Conservation (phyloP, 2,329 filamentous ascomycete species). For the Botrytis porri region DNA sequence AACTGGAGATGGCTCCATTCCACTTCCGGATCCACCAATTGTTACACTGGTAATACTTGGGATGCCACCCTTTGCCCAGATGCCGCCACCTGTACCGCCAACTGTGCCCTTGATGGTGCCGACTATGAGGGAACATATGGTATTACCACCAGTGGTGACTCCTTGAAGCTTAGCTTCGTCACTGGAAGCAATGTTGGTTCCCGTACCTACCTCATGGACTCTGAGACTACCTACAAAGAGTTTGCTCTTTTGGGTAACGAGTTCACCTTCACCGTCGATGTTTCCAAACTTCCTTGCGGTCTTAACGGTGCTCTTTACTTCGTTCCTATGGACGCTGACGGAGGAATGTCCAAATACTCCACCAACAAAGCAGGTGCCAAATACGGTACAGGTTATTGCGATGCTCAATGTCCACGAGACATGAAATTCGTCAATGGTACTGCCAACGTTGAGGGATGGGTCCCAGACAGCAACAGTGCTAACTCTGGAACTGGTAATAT, state of each 20-base stretch:
- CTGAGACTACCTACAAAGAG: constrained; percentile 54
- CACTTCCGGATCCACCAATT: constrained; percentile 35
- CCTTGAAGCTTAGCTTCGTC: constrained; percentile 36
- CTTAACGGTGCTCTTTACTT: constrained; percentile 71
- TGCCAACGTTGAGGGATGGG: constrained; percentile 51
- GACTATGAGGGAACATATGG: constrained; percentile 46
- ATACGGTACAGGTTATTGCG: constrained; percentile 35
- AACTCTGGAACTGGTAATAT: constrained; percentile 53
- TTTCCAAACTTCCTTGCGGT: constrained; percentile 64
- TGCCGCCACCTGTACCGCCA: constrained; percentile 49
- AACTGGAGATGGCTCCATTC: constrained; percentile 41
- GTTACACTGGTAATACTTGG: constrained; percentile 38
- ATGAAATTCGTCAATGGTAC: constrained; percentile 50
- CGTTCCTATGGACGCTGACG: constrained; percentile 59
- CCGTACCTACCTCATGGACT: constrained; percentile 45
- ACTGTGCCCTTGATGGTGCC: constrained; percentile 52
- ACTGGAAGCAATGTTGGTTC: constrained; percentile 38
- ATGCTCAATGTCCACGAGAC: constrained; percentile 25
- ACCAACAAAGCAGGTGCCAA: constrained; percentile 53
- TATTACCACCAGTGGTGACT: constrained; percentile 41
- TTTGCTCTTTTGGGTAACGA: constrained; percentile 54
- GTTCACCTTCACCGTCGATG: constrained; percentile 60
- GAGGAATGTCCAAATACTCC: constrained; percentile 48
- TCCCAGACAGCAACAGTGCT: constrained; percentile 45
- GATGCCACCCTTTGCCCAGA: constrained; percentile 49